Conservation (phyloP, 2,329 filamentous ascomycete species). For the Cercospora zeae-maydis region DNA sequence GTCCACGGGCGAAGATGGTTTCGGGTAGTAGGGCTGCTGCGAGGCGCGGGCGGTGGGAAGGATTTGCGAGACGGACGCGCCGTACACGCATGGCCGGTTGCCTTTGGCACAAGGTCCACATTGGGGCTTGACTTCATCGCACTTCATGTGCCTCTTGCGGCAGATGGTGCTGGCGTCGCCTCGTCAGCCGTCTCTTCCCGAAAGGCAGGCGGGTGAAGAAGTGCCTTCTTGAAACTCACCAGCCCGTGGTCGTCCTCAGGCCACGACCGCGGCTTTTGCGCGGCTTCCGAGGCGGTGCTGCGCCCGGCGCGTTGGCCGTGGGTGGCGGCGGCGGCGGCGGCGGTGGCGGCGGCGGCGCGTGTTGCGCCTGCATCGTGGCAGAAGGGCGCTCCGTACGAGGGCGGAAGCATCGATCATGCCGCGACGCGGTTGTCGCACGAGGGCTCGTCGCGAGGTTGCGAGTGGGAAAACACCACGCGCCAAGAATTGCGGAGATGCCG, state of each 20-base stretch:
- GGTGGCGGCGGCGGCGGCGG: too few species aligned
- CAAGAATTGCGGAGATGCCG: slow-evolving; percentile 1
- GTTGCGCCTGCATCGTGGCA: not conserved
- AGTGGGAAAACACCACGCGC: not conserved
- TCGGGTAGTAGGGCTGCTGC: slow-evolving; percentile 1
- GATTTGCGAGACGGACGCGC: slow-evolving; percentile 2
- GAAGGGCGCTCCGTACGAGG: not conserved
- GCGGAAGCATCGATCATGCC: not conserved
- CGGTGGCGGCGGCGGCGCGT: not conserved
- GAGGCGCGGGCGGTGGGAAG: not conserved
- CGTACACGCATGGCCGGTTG: slow-evolving; percentile 44
- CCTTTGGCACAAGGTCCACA: slow-evolving; percentile 47
- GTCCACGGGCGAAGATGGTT: not conserved
- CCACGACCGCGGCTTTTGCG: slow-evolving; percentile 33
- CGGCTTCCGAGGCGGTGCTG: slow-evolving; percentile 25
- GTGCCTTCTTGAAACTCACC: slow-evolving; percentile 6
- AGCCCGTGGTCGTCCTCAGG: slow-evolving; percentile 26
- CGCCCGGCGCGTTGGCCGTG: not conserved
- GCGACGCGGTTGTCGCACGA: slow-evolving; percentile 5
- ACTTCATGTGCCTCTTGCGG: slow-evolving; percentile 48
- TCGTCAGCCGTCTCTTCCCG: not conserved
- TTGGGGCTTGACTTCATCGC: slow-evolving; percentile 47
- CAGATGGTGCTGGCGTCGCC: slow-evolving; percentile 22
- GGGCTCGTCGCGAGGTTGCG: slow-evolving; percentile 6
- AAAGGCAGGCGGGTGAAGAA: not conserved